These are phyloP conservation scores for Mycena galericulata DNA, from an alignment of 768 basidiomycete species.

Conservation along the genomic window DNA sequence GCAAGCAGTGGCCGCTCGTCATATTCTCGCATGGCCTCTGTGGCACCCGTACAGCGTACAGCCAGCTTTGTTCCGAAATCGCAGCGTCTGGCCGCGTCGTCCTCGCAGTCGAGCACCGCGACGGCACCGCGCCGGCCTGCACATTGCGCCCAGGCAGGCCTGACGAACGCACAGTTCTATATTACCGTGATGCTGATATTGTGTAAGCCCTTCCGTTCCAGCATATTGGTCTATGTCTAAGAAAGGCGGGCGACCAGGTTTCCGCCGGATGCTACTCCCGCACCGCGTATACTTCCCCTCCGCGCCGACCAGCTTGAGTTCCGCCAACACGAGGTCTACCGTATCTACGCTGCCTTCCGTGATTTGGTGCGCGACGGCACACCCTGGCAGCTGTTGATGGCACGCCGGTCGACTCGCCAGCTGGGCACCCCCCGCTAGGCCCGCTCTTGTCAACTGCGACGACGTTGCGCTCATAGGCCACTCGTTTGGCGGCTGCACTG, in stretches of 20 bases:
- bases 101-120: slow-evolving; percentile 85
- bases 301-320: slow-evolving; percentile 78
- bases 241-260: slow-evolving; percentile 9
- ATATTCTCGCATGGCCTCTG: slow-evolving; percentile 90
- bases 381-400: slow-evolving; percentile 55
- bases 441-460: slow-evolving; percentile 46
- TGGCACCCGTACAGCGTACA: slow-evolving; percentile 79
- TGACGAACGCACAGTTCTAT: slow-evolving; percentile 51
- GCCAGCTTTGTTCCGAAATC: slow-evolving; percentile 77
- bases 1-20: slow-evolving; percentile 76
- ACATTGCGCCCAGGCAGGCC: slow-evolving; percentile 52
- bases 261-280: slow-evolving; percentile 21
- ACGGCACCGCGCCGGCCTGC: slow-evolving; percentile 76
- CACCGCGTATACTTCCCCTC: slow-evolving; percentile 54
- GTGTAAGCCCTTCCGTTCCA: slow-evolving; percentile 50
- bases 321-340: slow-evolving; percentile 77
- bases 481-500: slow-evolving; percentile 61
- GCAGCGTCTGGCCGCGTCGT: slow-evolving; percentile 87
- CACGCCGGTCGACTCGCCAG: slow-evolving; percentile 49
- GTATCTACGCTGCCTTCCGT: slow-evolving; percentile 68
- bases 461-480: slow-evolving; percentile 57
- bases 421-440: slow-evolving; percentile 49
- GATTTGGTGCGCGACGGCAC: slow-evolving; percentile 58
- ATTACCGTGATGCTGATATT: slow-evolving; percentile 69
- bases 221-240: slow-evolving; percentile 8